Percentiles rank a stretch among this genome's conserved stretches.
Conservation (phyloP, 2,329 filamentous ascomycete genomes). For the Tolypocladium pustulatum region DNA sequence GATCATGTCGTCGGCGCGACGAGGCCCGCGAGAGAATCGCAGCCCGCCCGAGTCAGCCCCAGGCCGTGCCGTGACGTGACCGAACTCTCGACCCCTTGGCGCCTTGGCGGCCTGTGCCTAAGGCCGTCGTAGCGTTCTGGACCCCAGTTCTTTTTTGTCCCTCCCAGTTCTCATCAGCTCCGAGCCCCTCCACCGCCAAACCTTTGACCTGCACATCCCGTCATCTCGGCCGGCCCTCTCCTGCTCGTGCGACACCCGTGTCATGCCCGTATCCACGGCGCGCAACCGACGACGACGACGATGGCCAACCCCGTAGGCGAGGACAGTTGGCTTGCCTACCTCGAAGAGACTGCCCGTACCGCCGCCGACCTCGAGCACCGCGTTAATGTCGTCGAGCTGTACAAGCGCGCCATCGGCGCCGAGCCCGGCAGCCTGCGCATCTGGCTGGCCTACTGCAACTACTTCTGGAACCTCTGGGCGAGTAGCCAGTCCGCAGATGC, state of each 20-base stretch:
- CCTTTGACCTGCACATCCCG: background rate
- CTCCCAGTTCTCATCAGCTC: background rate
- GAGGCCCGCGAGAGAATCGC: background rate
- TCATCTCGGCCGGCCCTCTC: background rate
- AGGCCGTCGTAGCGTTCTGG: background rate
- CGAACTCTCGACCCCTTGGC: background rate
- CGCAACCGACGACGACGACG: conserved; percentile 8
- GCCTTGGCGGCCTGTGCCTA: background rate
- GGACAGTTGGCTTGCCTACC: conserved; percentile 65
- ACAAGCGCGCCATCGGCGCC: conserved; percentile 56
- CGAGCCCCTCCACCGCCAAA: background rate
- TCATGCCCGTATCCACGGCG: conserved; percentile 1
- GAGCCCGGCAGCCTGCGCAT: conserved; percentile 65
- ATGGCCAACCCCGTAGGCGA: conserved; percentile 58
- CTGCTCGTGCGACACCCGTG: background rate
- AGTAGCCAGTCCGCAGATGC: conserved; percentile 45
- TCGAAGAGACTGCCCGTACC: conserved; percentile 58
- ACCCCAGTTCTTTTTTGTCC: background rate
- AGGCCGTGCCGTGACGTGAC: background rate
- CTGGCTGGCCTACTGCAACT: conserved; percentile 72
- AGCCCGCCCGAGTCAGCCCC: background rate
- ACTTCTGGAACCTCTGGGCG: conserved; percentile 60
- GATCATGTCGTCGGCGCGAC: background rate
- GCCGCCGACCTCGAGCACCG: conserved; percentile 55
- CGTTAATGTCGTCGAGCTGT: conserved; percentile 60